Evolutionary conservation across 164 flowering plant species (phyloP), one percentile per base, ranked within the genome.

Genomic region (Vitis rupestris): DNA sequence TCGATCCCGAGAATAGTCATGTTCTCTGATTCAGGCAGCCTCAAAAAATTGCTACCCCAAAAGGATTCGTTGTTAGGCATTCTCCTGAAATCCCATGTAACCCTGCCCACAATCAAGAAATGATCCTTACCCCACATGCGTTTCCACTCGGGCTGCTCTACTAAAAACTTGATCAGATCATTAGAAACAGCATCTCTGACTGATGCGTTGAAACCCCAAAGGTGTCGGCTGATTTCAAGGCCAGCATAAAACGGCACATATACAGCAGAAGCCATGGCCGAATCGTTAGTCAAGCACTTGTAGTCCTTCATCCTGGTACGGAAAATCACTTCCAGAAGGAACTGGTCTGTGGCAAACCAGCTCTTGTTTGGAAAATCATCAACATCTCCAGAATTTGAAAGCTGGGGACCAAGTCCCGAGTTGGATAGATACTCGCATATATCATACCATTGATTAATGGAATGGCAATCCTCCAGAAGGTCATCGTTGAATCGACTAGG

Each of bases 1-100:
- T 86, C 90, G 2, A 86, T 70, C 0, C 75, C 64, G 10, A 86
- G 23, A 64, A 81, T 74, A 1, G 85, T 66, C 82, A 83, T 74
- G 78, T 83, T 83, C 47, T 74, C 17, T 0, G 84, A 54, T 52
- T 70, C 78, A 0, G 86, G 82, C 53, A 79, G 29, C 16, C 70
- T 13, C 76, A 77, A 63, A 1, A 85, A 65, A 64, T 76, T 78
- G 69, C 66, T 80, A 0, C 88, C 88, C 88, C 88, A 85, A 6
- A 49, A 77, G 1, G 73, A 54, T 0, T 62, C 72, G 2, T 72
- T 59, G 9, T 80, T 71, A 1, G 65, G 15, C 10, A 60, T 14
- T 17, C 80, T 13, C 75, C 74, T 12, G 77, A 65, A 70, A 54
- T 74, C 74, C 76, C 63, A 53, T 10, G 55, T 14, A 2, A 54